These are phyloP conservation scores for Phytophthora kernoviae DNA, from an alignment of 352 stramenopile species.

Conservation along the genomic window DNA sequence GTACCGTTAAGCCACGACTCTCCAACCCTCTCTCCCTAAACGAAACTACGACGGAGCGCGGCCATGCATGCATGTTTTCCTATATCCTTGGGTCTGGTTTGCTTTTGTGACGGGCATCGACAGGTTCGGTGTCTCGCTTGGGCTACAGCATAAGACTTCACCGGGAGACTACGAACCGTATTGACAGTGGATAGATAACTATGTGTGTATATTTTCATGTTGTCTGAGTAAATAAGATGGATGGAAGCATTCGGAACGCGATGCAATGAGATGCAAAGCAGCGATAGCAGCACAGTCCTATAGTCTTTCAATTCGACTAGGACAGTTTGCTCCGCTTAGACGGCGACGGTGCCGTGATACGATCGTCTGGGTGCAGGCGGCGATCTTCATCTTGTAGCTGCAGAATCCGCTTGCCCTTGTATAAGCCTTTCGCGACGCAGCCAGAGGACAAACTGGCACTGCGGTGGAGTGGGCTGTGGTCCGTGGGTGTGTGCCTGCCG, in stretches of 20 bases:
- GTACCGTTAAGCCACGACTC: no score
- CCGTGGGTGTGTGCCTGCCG: conserved; percentile 10
- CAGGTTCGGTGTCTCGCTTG: conserved; percentile 73
- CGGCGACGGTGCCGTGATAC: conserved; percentile 41
- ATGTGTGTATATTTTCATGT: conserved; percentile 8
- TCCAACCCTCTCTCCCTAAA: no score
- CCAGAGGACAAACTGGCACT: conserved; percentile 46
- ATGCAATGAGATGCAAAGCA: conserved; percentile 17
- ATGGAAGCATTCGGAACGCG: conserved; percentile 16
- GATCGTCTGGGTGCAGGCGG: conserved; percentile 60
- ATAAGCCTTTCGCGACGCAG: conserved; percentile 37
- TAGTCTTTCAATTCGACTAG: conserved; percentile 10
- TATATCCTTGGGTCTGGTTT: no score
- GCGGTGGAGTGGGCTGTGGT: conserved; percentile 32
- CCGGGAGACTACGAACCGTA: not conserved
- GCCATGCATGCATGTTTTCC: no score
- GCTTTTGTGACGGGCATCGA: no score
- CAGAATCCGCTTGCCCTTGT: conserved; percentile 77
- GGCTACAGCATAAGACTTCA: conserved; percentile 63
- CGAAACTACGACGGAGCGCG: no score
- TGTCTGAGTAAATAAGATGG: conserved; percentile 25
- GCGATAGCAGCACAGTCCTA: conserved; percentile 14
- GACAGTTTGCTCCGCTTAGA: conserved; percentile 59
- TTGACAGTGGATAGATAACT: not conserved
- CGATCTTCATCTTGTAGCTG: conserved; percentile 82